These are phyloP conservation scores for Nematodospora anomalae DNA, from an alignment of 1,139 yeast species.

Conservation along the genomic window DNA sequence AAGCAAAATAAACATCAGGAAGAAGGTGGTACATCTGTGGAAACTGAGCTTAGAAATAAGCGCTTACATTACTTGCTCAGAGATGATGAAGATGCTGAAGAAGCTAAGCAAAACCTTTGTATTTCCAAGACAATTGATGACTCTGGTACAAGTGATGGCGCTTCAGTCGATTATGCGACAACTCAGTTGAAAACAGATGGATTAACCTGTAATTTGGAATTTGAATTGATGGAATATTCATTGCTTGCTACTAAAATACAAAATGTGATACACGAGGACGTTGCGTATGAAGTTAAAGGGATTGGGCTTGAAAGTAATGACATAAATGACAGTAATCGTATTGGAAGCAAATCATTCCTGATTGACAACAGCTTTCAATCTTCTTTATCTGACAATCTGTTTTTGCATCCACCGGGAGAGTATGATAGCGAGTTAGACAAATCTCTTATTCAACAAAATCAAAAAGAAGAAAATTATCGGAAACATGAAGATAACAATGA, in stretches of 20 bases:
- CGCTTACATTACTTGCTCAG: constrained; percentile 9
- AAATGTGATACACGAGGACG: neutral
- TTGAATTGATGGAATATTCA: constrained; percentile 11
- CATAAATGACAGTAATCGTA: neutral
- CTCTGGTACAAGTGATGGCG: neutral
- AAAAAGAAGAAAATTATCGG: neutral
- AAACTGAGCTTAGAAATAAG: constrained; percentile 10
- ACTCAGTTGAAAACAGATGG: constrained; percentile 12
- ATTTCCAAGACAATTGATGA: neutral
- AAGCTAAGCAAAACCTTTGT: neutral
- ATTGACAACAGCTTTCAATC: constrained; percentile 5
- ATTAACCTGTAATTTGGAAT: constrained; percentile 15
- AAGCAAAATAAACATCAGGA: constrained; percentile 1
- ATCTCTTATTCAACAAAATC: neutral
- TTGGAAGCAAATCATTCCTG: constrained; percentile 1
- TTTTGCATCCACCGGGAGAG: constrained; percentile 5
- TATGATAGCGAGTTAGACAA: neutral
- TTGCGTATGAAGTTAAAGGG: neutral
- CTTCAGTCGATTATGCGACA: constrained; percentile 11
- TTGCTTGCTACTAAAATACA: constrained; percentile 1
- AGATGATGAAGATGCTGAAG: constrained; percentile 3
- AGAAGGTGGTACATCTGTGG: constrained; percentile 1
- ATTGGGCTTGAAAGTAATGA: neutral
- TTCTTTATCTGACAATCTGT: constrained; percentile 5
- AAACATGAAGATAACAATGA: neutral